A percentile compares a stretch with the other conserved stretches of the same genome.
Conservation (phyloP, 768 basidiomycete species). For the Hirschioporus abietinus region DNA sequence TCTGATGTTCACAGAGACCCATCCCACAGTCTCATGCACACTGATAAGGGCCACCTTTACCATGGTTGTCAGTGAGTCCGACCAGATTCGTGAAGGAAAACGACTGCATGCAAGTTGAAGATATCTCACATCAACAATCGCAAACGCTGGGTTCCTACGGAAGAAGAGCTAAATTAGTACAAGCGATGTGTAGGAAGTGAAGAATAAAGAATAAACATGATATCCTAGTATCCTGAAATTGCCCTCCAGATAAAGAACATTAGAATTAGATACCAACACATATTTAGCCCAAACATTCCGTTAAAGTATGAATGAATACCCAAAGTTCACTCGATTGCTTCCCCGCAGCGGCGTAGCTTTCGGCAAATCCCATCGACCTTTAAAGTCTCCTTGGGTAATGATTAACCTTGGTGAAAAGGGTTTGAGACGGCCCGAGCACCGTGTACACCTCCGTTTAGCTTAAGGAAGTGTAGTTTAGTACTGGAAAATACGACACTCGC, state of each 20-base stretch:
- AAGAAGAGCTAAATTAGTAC: too few relatives aligned
- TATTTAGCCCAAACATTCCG: not conserved
- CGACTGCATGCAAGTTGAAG: too few relatives aligned
- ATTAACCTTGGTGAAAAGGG: not conserved
- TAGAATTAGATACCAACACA: not conserved
- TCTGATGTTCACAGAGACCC: too few relatives aligned
- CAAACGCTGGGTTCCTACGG: too few relatives aligned
- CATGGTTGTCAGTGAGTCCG: too few relatives aligned
- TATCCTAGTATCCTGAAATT: not conserved
- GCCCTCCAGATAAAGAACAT: not conserved
- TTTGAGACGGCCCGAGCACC: not conserved
- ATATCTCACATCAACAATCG: too few relatives aligned
- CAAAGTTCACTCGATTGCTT: not conserved
- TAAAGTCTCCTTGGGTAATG: not conserved
- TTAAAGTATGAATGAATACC: too few relatives aligned
- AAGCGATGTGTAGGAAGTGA: too few relatives aligned
- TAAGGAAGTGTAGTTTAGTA: not conserved
- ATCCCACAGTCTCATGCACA: too few relatives aligned
- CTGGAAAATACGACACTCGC: not conserved
- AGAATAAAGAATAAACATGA: not conserved
- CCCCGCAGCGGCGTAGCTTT: not conserved
- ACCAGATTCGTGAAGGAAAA: too few relatives aligned
- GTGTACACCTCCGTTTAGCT: not conserved
- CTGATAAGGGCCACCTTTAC: too few relatives aligned
- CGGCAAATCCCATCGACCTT: not conserved